These are phyloP conservation scores for Leishmania turanica DNA, from an alignment of 208 protist species.

Conservation along the genomic window DNA sequence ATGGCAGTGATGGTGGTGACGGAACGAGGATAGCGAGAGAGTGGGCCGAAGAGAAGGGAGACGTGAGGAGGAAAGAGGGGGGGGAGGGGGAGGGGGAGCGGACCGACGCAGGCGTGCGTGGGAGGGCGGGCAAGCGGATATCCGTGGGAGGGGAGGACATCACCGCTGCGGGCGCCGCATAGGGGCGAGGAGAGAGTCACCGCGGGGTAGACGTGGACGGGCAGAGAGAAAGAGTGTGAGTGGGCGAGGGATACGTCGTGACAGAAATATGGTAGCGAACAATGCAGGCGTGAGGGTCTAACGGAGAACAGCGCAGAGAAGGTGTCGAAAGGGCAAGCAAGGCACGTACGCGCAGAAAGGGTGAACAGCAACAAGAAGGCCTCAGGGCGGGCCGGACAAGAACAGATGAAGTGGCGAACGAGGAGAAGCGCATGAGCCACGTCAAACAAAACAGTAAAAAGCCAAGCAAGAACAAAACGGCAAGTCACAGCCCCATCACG, in stretches of 20 bases:
- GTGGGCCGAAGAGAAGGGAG: not conserved
- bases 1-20: not conserved
- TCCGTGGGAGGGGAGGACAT: not conserved
- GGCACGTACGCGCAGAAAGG: not conserved
- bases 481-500: not conserved
- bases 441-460: not conserved
- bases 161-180: not conserved
- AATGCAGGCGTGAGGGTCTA: not conserved
- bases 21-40: not conserved
- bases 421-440: not conserved
- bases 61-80: not conserved
- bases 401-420: not conserved
- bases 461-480: not conserved
- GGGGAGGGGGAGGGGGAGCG: not conserved
- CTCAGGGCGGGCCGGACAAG: not conserved
- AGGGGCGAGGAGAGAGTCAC: not conserved
- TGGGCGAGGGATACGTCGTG: not conserved
- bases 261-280: not conserved
- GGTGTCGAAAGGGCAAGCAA: not conserved
- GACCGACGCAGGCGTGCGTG: not conserved
- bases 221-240: not conserved
- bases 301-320: not conserved
- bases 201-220: too few relatives aligned
- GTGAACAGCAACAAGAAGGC: not conserved
- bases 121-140: not conserved